Evolutionary conservation across 208 protist species (phyloP), one percentile per base, ranked within the genome.

Genomic region (Leishmania martiniquensis): DNA sequence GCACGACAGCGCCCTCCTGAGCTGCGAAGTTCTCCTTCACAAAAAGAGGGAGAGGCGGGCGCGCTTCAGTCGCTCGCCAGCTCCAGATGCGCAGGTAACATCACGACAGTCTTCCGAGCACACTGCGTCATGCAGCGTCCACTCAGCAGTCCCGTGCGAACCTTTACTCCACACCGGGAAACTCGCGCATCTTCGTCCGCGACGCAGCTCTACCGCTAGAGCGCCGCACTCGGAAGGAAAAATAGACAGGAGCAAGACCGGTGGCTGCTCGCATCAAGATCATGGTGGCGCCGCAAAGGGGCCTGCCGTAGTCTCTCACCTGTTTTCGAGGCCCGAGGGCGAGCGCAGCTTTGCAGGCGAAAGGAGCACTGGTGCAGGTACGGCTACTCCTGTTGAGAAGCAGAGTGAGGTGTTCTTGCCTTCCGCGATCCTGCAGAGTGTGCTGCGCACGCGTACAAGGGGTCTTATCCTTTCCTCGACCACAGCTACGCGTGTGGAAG

Each of bases 161-260:
- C 37, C 65, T 3, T 69, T 42, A 69, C 65, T 47, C 42, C 65
- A 69, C 51, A 69, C 65, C 51, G 65, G 49, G 65, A 13, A 25
- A 47, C 65, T 69, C n/a, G 32, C 22, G n/a, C 65, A 25, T 69
- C 65, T 69, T 69, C 65, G 65, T 69, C 39, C 25, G 65, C 42
- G 10, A 69, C 15, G 42, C 42, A 6, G 10, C 42, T 69, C 65
- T 51, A 32, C 25, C 9, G 65, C 42, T 29, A 12, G 20, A 25
- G 17, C 51, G 65, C 65, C 47, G 49, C 15, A 7, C 17, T 44
- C 65, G 20, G 42, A 69, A 47, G 65, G 25, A 49, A 42, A 69
- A 69, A 29, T 49, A n/a, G 6, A 7, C 25, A n/a, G 22, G 42
- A 15, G 65, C 51, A 29, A 69, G 12, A 12, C 42, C 10, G 22